Percentiles rank a stretch among this genome's conserved stretches.
phyloP scores from a whole-genome alignment of 1,139 yeast genomes.

The Candida tropicalis region DNA sequence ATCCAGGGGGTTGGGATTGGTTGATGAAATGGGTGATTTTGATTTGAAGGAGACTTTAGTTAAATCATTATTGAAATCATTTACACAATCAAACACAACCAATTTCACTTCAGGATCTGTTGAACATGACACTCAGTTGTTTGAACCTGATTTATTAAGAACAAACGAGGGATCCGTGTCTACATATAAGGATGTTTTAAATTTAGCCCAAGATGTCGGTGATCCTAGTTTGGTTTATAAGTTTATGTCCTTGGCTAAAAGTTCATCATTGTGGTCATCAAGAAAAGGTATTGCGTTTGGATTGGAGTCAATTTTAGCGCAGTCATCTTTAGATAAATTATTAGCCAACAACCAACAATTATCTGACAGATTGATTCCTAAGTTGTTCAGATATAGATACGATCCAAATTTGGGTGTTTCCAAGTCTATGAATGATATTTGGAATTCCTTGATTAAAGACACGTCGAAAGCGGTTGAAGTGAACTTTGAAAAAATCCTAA shows the following conservation, averaged over 20 bases:
- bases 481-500: constrained; percentile 60
- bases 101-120: constrained; percentile 67
- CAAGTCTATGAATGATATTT: constrained; percentile 83
- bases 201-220: constrained; percentile 89
- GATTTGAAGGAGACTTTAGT: constrained; percentile 75
- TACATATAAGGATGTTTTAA: constrained; percentile 83
- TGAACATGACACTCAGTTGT: constrained; percentile 78
- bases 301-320: constrained; percentile 79
- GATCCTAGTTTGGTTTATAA: constrained; percentile 93
- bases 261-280: constrained; percentile 89
- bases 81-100: constrained; percentile 68
- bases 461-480: constrained; percentile 55
- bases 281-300: constrained; percentile 95
- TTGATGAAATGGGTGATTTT: constrained; percentile 75
- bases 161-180: constrained; percentile 88
- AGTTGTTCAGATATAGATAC: constrained; percentile 78
- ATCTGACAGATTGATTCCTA: constrained; percentile 71
- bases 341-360: constrained; percentile 56
- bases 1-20: constrained; percentile 79
- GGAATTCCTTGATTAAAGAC: constrained; percentile 74
- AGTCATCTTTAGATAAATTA: constrained; percentile 69
- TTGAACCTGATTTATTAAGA: constrained; percentile 77
- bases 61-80: constrained; percentile 72
- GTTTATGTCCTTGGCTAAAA: constrained; percentile 90
- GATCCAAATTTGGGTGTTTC: constrained; percentile 83